Conservation (phyloP, 2,329 filamentous ascomycete species). For the Fusarium udum region DNA sequence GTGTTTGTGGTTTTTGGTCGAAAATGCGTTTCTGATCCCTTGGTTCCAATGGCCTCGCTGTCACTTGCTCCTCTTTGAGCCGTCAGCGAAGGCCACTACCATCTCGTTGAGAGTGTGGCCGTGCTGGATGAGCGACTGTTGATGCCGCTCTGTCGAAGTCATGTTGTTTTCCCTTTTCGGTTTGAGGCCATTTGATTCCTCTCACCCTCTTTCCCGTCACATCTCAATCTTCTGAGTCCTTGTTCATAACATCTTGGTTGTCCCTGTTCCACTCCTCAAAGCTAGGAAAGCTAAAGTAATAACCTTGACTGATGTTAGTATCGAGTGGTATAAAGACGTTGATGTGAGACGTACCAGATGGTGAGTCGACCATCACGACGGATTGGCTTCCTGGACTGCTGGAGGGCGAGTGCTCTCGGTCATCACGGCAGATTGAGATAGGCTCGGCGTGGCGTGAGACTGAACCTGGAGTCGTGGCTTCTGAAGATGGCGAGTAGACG, state of each 20-base stretch:
- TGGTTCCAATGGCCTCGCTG: slow-evolving; percentile 26
- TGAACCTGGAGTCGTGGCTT: slow-evolving; percentile 29
- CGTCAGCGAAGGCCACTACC: slow-evolving; percentile 1
- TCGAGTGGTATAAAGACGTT: slow-evolving; percentile 42
- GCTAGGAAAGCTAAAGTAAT: slow-evolving; percentile 78
- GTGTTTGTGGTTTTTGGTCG: slow-evolving; percentile 17
- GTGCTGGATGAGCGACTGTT: slow-evolving; percentile 15
- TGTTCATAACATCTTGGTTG: slow-evolving; percentile 39
- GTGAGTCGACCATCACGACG: slow-evolving; percentile 40
- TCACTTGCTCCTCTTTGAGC: slow-evolving; percentile 25
- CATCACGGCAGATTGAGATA: slow-evolving; percentile 38
- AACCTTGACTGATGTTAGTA: slow-evolving; percentile 48
- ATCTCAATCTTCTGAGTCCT: slow-evolving; percentile 41
- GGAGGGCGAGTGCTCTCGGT: slow-evolving; percentile 32
- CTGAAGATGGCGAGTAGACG: slow-evolving; percentile 52
- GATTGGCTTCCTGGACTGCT: slow-evolving; percentile 38
- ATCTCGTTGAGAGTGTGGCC: slow-evolving; percentile 11
- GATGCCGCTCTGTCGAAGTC: slow-evolving; percentile 18
- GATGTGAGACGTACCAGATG: slow-evolving; percentile 37
- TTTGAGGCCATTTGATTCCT: slow-evolving; percentile 29
- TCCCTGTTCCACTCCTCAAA: slow-evolving; percentile 72
- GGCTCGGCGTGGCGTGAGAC: slow-evolving; percentile 35
- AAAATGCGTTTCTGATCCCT: slow-evolving; percentile 17
- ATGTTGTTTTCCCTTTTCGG: slow-evolving; percentile 27
- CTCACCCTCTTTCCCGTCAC: slow-evolving; percentile 20